Evolutionary conservation across 306 rosid genomes (phyloP).

Genomic region (Senna siamea): DNA sequence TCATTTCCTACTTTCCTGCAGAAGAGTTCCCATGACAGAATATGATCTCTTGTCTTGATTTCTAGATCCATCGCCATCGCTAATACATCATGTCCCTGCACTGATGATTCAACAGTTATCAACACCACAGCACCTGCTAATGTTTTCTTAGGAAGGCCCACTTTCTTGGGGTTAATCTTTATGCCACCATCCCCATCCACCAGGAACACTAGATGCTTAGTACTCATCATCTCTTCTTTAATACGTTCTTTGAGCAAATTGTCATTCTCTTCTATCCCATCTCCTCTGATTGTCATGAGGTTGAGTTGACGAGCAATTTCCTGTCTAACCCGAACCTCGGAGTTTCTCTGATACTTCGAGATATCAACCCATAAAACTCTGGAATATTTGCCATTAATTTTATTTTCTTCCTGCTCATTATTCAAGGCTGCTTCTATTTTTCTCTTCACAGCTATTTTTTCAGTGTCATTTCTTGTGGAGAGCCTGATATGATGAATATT

Average conservation of each 20-base stretch:
- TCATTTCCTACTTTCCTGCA: not conserved
- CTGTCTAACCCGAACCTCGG: not conserved
- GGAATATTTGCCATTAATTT: too few species aligned
- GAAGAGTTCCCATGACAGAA: not conserved
- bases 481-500: not conserved
- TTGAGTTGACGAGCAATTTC: not conserved
- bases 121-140: not conserved
- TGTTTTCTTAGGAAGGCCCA: not conserved
- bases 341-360: not conserved
- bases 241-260: not conserved
- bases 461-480: not conserved
- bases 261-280: not conserved
- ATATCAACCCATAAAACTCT: not conserved
- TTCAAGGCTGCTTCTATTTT: not conserved
- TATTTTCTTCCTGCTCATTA: too few species aligned
- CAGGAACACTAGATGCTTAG: not conserved
- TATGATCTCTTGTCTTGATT: slow-evolving; percentile 4
- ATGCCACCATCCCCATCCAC: not conserved
- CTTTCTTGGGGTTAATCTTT: not conserved
- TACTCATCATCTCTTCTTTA: not conserved
- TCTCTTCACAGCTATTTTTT: not conserved
- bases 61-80: not conserved
- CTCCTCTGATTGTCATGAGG: not conserved
- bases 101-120: not conserved
- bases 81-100: not conserved